These are phyloP conservation scores for Sphaerobolus stellatus DNA, from an alignment of 1,284 basidiomycete genomes.

Conservation along the genomic window DNA sequence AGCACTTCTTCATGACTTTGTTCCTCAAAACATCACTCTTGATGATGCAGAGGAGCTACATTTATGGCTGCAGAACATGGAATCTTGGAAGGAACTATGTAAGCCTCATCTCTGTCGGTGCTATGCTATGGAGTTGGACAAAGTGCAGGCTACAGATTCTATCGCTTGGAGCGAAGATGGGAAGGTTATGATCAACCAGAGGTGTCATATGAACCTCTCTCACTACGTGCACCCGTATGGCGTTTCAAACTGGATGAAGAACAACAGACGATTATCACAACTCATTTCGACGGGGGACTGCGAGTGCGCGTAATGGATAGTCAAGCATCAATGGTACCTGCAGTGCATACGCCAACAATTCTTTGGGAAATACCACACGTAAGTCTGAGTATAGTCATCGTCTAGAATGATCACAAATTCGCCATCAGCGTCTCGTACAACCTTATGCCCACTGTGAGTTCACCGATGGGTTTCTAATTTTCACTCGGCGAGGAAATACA, in stretches of 20 bases:
- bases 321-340: constrained; percentile 27
- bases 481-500: constrained; percentile 53
- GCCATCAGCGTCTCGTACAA: constrained; percentile 29
- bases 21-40: constrained; percentile 30
- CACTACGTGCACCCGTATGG: constrained; percentile 48
- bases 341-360: too few species aligned
- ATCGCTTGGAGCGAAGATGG: constrained; percentile 55
- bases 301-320: constrained; percentile 52
- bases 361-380: constrained; percentile 59
- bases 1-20: constrained; percentile 49
- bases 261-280: constrained; percentile 52
- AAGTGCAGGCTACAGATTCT: constrained; percentile 43
- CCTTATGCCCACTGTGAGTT: constrained; percentile 71
- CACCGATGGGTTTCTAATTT: constrained; percentile 65
- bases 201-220: constrained; percentile 25
- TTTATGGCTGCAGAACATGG: constrained; percentile 33
- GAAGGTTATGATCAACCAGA: constrained; percentile 40
- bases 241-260: constrained; percentile 72
- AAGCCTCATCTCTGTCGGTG: constrained; percentile 24
- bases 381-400: constrained; percentile 11
- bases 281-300: constrained; percentile 53
- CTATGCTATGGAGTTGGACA: constrained; percentile 10
- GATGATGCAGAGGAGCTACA: constrained; percentile 31
- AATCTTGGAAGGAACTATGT: constrained; percentile 62
- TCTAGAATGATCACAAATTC: neutral